phyloP scores from a whole-genome alignment of 2,329 filamentous ascomycete genomes.

The Hypoxylon sp. region DNA sequence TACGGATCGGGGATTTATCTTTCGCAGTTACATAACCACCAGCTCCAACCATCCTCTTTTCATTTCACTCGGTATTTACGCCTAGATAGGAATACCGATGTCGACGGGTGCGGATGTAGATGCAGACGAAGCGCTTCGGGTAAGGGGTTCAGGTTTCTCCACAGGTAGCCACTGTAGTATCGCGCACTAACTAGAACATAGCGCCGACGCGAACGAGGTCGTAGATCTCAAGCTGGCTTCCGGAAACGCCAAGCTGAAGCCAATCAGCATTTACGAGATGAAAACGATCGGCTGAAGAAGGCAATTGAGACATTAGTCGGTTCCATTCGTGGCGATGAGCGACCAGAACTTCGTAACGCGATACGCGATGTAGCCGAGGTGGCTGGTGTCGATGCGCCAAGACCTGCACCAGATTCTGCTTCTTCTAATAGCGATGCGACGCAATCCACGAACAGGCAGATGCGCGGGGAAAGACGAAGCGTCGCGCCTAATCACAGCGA shows the following conservation, averaged over 20 bases:
- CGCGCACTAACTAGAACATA: constrained; percentile 12
- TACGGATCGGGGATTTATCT: no score
- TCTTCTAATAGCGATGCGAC: no score
- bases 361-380: constrained; percentile 28
- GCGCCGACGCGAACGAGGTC: constrained; percentile 33
- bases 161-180: neutral
- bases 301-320: constrained; percentile 26
- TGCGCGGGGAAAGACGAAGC: neutral
- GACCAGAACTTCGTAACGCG: constrained; percentile 25
- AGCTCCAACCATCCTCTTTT: neutral
- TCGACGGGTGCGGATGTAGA: constrained; percentile 7
- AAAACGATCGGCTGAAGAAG: constrained; percentile 23
- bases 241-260: constrained; percentile 32
- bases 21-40: constrained; percentile 19
- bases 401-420: no score
- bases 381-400: constrained; percentile 23
- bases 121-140: constrained; percentile 23
- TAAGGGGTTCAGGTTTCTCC: no score
- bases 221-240: constrained; percentile 31
- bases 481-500: neutral
- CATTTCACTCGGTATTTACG: no score
- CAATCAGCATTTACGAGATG: constrained; percentile 19
- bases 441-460: neutral
- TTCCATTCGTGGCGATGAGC: constrained; percentile 25
- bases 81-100: no score